Base-by-base conservation (phyloP, 306 rosid genomes). In the Prunus mongolica region DNA sequence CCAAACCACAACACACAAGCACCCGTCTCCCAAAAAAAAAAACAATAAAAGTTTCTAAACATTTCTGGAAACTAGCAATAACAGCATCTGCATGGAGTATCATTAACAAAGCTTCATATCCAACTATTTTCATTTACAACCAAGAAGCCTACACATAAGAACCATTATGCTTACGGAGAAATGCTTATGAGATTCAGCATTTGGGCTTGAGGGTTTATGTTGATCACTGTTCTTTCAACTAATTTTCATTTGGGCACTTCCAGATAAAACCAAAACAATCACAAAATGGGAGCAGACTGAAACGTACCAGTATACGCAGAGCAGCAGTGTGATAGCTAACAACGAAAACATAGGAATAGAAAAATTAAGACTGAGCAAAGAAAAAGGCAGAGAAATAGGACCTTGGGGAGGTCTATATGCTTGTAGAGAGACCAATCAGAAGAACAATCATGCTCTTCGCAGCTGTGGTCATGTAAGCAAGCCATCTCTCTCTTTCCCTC, bases 381-480 rank as follows among this genome's bases (percentile, higher is more conserved):
- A 9, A 8, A 32, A 24, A n/a, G 57, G 44, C 4, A 41, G 18
- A 52, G 7, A 64, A 46, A 9, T 34, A 44, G 55, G 6, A 95
- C 98, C 93, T 87, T 95, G 65, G 97, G 78, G 76, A 95, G 91
- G 78, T 95, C 98, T 71, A 95, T 88, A 74, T 90, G 92, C 71
- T 86, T 89, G 83, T 90, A 92, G 76, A 95, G 96, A 77, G 97
- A 90, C 97, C 98, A 95, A 76, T 88, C 83, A 15, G 98, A 77
- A 25, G 98, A 92, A 79, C 97, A 95, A 80, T 95, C 95, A 51
- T 95, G 88, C n/a, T 95, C 98, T 87, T 95, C 97, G 72, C 97
- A 90, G 78, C 93, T 95, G 78, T 95, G 97, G 32, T 95, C 97
- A 61, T 92, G 97, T 50, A 89, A 80, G 80, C 98, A 95, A 82